These are phyloP conservation scores for Arctium lappa DNA, from an alignment of 129 eudicot genomes.

Conservation along the genomic window DNA sequence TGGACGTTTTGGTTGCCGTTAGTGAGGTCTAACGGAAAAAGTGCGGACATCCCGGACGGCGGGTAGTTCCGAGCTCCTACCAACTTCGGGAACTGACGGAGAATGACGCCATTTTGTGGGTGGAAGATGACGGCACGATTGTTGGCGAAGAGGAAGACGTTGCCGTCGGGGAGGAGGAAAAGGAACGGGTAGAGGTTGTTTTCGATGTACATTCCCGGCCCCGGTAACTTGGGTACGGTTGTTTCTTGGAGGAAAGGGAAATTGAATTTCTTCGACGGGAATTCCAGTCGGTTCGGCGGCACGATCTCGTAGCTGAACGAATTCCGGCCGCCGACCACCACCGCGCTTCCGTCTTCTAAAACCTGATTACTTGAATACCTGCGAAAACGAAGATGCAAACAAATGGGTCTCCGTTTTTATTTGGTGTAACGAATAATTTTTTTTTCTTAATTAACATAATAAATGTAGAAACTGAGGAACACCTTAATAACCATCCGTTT, in stretches of 20 bases:
- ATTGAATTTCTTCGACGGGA: conserved; percentile 24
- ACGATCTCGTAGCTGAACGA: conserved; percentile 59
- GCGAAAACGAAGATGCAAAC: neutral
- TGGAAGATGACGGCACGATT: conserved; percentile 43
- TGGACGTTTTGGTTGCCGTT: neutral
- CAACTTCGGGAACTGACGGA: conserved; percentile 52
- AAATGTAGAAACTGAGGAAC: too few relatives aligned
- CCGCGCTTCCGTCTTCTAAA: conserved; percentile 59
- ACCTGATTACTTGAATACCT: conserved; percentile 71
- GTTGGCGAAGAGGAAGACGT: conserved; percentile 31
- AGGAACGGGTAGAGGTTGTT: conserved; percentile 41
- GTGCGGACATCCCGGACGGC: conserved; percentile 65
- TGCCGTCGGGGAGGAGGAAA: conserved; percentile 36
- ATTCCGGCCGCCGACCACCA: conserved; percentile 65
- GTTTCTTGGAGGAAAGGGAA: conserved; percentile 61
- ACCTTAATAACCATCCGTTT: too few relatives aligned
- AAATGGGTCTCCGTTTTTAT: neutral
- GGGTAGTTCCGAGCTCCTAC: conserved; percentile 84
- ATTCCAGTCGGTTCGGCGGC: conserved; percentile 28
- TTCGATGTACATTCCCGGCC: conserved; percentile 31
- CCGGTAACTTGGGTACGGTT: conserved; percentile 33
- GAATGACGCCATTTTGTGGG: conserved; percentile 29
- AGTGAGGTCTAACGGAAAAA: conserved; percentile 52
- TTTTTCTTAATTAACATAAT: too few relatives aligned
- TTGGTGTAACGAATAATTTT: too few relatives aligned